Percentiles rank a stretch among this genome's conserved stretches.
Conservation (phyloP, 345 rosid genomes). For the Sonneratia alba region DNA sequence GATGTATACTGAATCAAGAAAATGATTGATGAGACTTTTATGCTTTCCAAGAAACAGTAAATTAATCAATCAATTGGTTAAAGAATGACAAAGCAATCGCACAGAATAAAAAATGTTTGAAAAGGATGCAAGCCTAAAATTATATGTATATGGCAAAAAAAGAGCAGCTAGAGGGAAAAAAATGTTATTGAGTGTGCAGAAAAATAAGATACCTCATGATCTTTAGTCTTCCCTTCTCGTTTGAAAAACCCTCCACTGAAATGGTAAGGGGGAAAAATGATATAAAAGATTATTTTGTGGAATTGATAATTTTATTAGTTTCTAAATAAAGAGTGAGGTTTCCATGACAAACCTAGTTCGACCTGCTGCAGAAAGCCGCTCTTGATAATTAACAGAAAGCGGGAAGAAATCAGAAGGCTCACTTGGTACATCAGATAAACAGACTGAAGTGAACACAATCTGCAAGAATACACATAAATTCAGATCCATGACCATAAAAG, state of each 20-base stretch:
- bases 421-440: conserved; percentile 78
- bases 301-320: not conserved
- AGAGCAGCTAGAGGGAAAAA: not conserved
- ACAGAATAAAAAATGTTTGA: not conserved
- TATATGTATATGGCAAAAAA: not conserved
- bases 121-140: not conserved
- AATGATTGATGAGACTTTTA: not conserved
- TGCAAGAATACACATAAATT: conserved; percentile 19
- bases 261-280: conserved; percentile 5
- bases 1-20: not conserved
- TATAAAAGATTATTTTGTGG: conserved; percentile 1
- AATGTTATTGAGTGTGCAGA: not conserved
- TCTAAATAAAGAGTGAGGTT: not conserved
- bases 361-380: conserved; percentile 96
- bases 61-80: not conserved
- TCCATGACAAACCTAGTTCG: conserved; percentile 68
- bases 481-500: not conserved
- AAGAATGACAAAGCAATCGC: not conserved
- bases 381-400: conserved; percentile 85
- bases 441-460: conserved; percentile 81
- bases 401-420: conserved; percentile 96
- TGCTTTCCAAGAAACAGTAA: not conserved
- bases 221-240: conserved; percentile 89
- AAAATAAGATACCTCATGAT: conserved; percentile 63
- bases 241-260: conserved; percentile 95